A percentile compares a stretch with the other conserved stretches of the same genome.
phyloP scores from a whole-genome alignment of 371 early-diverging fungal genomes.

The Mortierella sp. region DNA sequence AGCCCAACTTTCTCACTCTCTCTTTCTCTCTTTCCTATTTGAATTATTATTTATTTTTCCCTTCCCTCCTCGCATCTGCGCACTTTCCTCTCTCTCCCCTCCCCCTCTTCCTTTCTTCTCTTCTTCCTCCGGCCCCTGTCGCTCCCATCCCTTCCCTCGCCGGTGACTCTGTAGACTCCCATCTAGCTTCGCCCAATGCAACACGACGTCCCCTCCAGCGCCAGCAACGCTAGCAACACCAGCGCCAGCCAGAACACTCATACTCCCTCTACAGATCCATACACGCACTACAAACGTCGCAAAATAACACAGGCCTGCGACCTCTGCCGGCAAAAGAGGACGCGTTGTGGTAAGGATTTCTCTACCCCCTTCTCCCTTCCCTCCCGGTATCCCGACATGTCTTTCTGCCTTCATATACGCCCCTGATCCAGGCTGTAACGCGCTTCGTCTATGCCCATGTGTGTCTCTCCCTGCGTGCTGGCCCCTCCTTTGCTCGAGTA shows the following conservation, averaged over 20 bases:
- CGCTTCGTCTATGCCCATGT: neutral
- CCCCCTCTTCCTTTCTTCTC: no score
- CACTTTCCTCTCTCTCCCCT: no score
- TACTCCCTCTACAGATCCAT: neutral
- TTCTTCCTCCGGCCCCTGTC: no score
- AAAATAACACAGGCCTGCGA: constrained; percentile 11
- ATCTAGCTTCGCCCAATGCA: neutral
- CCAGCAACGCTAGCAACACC: neutral
- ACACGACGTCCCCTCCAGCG: neutral
- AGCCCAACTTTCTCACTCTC: no score
- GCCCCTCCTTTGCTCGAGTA: neutral
- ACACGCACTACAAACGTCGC: constrained; percentile 6
- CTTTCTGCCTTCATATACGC: no score
- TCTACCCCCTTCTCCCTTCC: neutral
- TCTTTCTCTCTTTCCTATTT: no score
- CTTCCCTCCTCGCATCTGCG: no score
- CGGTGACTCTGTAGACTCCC: constrained; percentile 3
- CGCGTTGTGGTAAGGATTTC: constrained; percentile 5
- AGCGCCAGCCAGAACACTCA: neutral
- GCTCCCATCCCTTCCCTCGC: no score
- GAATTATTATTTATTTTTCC: no score
- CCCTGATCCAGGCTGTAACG: neutral
- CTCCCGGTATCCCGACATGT: no score
- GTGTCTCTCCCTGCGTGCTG: neutral
- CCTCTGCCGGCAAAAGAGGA: constrained; percentile 9